These are phyloP conservation scores for Hericium rajendrae DNA, from an alignment of 768 basidiomycete species.

Conservation along the genomic window DNA sequence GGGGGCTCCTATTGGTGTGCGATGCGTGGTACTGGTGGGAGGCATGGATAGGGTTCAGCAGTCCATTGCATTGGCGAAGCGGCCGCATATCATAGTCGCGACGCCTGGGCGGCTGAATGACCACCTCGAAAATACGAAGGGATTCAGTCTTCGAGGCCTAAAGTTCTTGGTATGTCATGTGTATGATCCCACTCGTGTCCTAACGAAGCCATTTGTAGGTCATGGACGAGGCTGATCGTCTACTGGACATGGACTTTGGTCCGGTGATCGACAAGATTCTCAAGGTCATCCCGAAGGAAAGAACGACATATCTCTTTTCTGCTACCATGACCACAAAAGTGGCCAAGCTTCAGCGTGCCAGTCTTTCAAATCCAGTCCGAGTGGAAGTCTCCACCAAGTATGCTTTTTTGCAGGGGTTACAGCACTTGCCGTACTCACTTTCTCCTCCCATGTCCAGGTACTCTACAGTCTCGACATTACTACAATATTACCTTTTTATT, in stretches of 20 bases:
- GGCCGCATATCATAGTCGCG: slow-evolving; percentile 90
- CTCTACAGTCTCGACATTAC: slow-evolving; percentile 88
- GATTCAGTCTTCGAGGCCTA: slow-evolving; percentile 77
- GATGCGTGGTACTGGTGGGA: slow-evolving; percentile 88
- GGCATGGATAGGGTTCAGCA: slow-evolving; percentile 90
- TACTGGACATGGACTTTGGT: slow-evolving; percentile 95
- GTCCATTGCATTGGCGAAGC: slow-evolving; percentile 84
- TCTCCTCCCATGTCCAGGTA: slow-evolving; percentile 45
- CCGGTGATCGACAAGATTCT: slow-evolving; percentile 94
- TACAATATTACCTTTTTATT: slow-evolving; percentile 94
- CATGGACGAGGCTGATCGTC: slow-evolving; percentile 93
- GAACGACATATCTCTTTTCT: slow-evolving; percentile 93
- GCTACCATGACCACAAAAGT: slow-evolving; percentile 99
- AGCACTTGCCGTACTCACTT: background rate
- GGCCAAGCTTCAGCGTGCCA: slow-evolving; percentile 90
- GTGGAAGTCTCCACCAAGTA: slow-evolving; percentile 92
- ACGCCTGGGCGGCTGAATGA: slow-evolving; percentile 91
- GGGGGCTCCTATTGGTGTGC: slow-evolving; percentile 87
- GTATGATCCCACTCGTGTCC: background rate
- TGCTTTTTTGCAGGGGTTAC: slow-evolving; percentile 17
- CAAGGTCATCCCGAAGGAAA: slow-evolving; percentile 87
- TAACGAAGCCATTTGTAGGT: slow-evolving; percentile 41
- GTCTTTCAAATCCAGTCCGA: slow-evolving; percentile 85
- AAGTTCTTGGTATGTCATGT: slow-evolving; percentile 70
- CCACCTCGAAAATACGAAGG: slow-evolving; percentile 95